A percentile compares a stretch with the other conserved stretches of the same genome.
phyloP scores from a whole-genome alignment of 371 early-diverging fungal species.

The Zychaea mexicana region DNA sequence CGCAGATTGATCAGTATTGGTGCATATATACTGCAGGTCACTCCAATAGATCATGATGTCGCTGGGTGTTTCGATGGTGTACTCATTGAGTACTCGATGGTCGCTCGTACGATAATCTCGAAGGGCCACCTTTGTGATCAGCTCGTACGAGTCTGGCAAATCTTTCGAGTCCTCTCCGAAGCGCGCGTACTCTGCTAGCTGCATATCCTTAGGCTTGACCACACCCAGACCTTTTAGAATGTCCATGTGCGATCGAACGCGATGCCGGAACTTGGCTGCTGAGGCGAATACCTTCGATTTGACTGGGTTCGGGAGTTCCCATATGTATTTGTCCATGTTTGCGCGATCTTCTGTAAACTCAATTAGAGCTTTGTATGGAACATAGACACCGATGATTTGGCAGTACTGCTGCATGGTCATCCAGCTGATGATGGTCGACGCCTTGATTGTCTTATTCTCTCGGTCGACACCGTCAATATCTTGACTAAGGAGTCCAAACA shows the following conservation, averaged over 20 bases:
- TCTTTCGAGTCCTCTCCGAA: neutral
- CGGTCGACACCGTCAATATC: constrained; percentile 16
- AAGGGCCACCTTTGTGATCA: constrained; percentile 10
- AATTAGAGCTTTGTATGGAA: neutral
- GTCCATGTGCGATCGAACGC: constrained; percentile 14
- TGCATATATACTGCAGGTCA: constrained; percentile 34
- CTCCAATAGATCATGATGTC: constrained; percentile 41
- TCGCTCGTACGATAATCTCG: constrained; percentile 7
- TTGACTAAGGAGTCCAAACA: constrained; percentile 22
- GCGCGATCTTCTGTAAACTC: constrained; percentile 14
- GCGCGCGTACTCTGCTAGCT: neutral
- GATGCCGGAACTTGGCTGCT: constrained; percentile 18
- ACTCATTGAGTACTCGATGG: constrained; percentile 16
- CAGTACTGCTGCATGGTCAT: constrained; percentile 21
- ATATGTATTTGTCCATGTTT: neutral
- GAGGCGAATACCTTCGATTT: constrained; percentile 4
- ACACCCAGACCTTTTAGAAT: neutral
- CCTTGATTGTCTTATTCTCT: constrained; percentile 10
- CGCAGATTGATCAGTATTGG: neutral
- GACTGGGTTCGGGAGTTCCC: constrained; percentile 19
- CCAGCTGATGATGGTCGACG: constrained; percentile 10
- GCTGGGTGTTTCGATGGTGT: constrained; percentile 10
- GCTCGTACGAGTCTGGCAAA: constrained; percentile 4
- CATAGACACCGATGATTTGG: constrained; percentile 25
- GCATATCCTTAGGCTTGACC: neutral